A percentile compares a stretch with the other conserved stretches of the same genome.
phyloP scores from a whole-genome alignment of 352 stramenopile species.

The Aphanomyces cochlioides region DNA sequence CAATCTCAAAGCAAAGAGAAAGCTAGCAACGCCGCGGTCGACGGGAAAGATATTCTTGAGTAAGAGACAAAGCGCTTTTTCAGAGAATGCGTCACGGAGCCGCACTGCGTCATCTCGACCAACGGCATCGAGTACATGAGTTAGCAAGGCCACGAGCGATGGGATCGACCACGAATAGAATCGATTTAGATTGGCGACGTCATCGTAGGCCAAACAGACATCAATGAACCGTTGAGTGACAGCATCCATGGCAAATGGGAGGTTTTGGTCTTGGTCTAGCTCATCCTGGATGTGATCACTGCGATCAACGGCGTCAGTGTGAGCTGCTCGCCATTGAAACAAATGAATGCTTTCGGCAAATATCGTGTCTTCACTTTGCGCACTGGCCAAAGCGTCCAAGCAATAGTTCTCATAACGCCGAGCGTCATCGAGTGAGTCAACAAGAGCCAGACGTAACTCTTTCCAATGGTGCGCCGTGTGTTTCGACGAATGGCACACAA shows the following conservation, averaged over 20 bases:
- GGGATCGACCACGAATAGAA: conserved; percentile 28
- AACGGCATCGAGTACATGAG: conserved; percentile 20
- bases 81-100: conserved; percentile 29
- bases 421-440: background rate
- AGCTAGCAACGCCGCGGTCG: conserved; percentile 38
- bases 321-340: conserved; percentile 5
- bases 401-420: conserved; percentile 15
- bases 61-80: conserved; percentile 27
- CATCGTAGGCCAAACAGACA: conserved; percentile 25
- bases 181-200: conserved; percentile 37
- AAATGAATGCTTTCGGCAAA: conserved; percentile 18
- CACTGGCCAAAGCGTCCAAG: conserved; percentile 3
- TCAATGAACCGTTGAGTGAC: conserved; percentile 20
- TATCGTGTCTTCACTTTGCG: conserved; percentile 13
- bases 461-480: conserved; percentile 25
- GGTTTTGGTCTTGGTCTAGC: background rate
- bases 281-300: conserved; percentile 7
- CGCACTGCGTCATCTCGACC: conserved; percentile 23
- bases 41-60: conserved; percentile 38
- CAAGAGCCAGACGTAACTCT: conserved; percentile 10
- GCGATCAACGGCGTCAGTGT: conserved; percentile 13
- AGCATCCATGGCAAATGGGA: conserved; percentile 8
- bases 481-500: conserved; percentile 22
- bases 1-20: conserved; percentile 42
- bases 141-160: conserved; percentile 46